Percentiles rank a stretch among this genome's conserved stretches.
Evolutionary conservation across 1,284 basidiomycete genomes (phyloP).

Genomic region (Irpex sp.): DNA sequence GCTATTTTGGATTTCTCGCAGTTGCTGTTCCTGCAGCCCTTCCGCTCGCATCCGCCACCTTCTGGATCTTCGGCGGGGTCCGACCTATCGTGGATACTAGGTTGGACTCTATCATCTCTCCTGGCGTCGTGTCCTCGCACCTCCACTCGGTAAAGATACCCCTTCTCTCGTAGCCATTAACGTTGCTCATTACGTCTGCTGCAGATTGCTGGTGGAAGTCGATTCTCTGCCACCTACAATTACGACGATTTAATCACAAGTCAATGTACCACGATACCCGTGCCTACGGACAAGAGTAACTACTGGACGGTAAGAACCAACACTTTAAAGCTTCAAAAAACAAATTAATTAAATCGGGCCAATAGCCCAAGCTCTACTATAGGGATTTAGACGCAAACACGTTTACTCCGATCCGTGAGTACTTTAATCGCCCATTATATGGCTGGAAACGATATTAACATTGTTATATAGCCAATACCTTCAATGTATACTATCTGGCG

Average conservation of each 20-base stretch:
- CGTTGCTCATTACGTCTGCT: background rate
- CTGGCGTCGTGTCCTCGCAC: constrained; percentile 8
- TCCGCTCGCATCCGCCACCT: background rate
- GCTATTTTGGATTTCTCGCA: background rate
- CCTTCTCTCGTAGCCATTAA: background rate
- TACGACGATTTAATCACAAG: constrained; percentile 10
- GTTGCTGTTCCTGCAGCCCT: background rate
- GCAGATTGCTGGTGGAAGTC: constrained; percentile 11
- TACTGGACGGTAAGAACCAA: constrained; percentile 12
- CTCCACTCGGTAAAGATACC: constrained; percentile 6
- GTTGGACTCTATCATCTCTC: constrained; percentile 14
- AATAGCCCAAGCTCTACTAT: constrained; percentile 12
- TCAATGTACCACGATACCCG: constrained; percentile 11
- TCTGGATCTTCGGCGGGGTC: constrained; percentile 11
- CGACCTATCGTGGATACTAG: constrained; percentile 11
- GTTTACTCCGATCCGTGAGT: constrained; percentile 11
- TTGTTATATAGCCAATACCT: constrained; percentile 5
- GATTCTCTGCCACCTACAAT: constrained; percentile 10
- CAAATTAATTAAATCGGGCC: background rate
- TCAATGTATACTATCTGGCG: constrained; percentile 15
- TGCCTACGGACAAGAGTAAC: constrained; percentile 14
- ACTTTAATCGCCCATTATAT: background rate
- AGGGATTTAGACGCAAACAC: constrained; percentile 5
- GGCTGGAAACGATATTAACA: too few species aligned
- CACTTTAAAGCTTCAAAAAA: background rate